Conservation (phyloP, 768 basidiomycete genomes). For the Tulasnella sp. region DNA sequence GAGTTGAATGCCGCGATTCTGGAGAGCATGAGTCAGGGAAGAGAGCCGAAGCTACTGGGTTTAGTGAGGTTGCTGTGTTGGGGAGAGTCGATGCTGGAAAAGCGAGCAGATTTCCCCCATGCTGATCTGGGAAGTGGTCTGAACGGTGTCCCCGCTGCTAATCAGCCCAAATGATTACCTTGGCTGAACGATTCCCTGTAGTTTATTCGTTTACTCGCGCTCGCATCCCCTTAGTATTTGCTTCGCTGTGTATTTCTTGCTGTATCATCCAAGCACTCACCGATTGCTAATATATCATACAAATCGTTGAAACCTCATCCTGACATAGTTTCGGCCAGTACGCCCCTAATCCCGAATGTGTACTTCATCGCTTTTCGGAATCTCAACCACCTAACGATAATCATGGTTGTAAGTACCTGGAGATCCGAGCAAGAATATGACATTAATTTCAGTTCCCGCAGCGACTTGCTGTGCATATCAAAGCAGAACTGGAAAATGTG, state of each 20-base stretch:
- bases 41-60: slow-evolving; percentile 78
- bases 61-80: slow-evolving; percentile 74
- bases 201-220: background rate
- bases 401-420: slow-evolving; percentile 15
- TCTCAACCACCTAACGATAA: too few relatives aligned
- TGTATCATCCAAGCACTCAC: background rate
- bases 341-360: too few relatives aligned
- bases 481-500: slow-evolving; percentile 67
- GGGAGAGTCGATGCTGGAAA: slow-evolving; percentile 69
- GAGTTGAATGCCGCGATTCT: slow-evolving; percentile 94
- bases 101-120: slow-evolving; percentile 70
- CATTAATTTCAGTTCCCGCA: slow-evolving; percentile 1
- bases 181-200: too few relatives aligned
- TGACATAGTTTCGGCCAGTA: too few relatives aligned
- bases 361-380: too few relatives aligned
- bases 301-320: too few relatives aligned
- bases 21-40: slow-evolving; percentile 81
- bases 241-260: background rate
- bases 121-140: slow-evolving; percentile 26
- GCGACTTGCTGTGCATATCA: slow-evolving; percentile 19
- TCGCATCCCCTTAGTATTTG: background rate
- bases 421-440: too few relatives aligned
- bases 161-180: background rate
- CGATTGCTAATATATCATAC: too few relatives aligned
- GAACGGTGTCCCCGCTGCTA: background rate